Base-by-base conservation (phyloP, 192 early-diverging fungal genomes). In the Coemansia sp. region DNA sequence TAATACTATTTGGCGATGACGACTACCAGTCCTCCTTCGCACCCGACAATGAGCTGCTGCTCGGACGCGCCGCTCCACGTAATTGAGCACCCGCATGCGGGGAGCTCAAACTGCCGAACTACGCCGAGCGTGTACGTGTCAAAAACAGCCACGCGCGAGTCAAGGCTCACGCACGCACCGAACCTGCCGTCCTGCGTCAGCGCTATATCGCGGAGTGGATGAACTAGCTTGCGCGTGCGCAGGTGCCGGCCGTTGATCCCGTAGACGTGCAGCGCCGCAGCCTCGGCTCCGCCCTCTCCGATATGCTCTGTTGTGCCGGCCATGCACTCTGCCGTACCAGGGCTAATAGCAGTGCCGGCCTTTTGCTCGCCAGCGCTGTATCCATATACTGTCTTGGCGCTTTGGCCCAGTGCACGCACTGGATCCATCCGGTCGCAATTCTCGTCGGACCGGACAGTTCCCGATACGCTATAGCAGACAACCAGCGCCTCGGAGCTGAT, bases 31-130 rank as follows among this genome's bases (percentile, higher is more conserved):
- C 65, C 65, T 4, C 58, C 65, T 39, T 68, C 65, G 34, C 65
- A 68, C 1, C 65, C 65, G 22, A 68, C 52, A 9, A 68, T 27
- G 12, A 68, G 42, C 53, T 68, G 65, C 39, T 53, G 65, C 44
- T 60, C 54, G 1, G 45, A 51, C 14, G 52, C 18, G 10, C 64
- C 64, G 33, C 65, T 61, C 65, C 65, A 68, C 12, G 54, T 20
- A 17, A 68, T 49, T 0, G 65, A 68, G 49, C 53, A 61, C 13
- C 65, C 65, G 28, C 65, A 53, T 11, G 58, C 46, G 4, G 65
- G 65, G 19, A 68, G 65, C 45, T 68, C 65, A 43, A 68, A 68
- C 49, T 68, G 65, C 14, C 65, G 56, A 14, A 68, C 58, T 5
- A 68, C 34, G 16, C 58, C 45, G 6, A 68, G 39, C 5, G 65